phyloP scores from a whole-genome alignment of 2,329 filamentous ascomycete species.

The Arthroderma uncinatum region DNA sequence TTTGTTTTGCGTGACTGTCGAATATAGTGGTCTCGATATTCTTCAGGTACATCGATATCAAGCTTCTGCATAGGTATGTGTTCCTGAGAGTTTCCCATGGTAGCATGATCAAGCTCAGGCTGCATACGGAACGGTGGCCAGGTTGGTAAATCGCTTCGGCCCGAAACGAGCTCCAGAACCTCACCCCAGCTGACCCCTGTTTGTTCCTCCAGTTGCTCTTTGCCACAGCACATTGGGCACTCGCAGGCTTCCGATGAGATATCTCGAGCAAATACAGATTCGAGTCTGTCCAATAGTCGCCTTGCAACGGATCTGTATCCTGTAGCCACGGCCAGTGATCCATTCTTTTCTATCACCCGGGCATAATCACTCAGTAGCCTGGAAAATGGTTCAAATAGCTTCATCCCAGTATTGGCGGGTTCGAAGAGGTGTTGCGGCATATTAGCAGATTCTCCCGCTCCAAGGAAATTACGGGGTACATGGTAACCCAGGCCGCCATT shows the following conservation, averaged over 20 bases:
- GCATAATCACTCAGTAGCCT: conserved; percentile 77
- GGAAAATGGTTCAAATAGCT: conserved; percentile 72
- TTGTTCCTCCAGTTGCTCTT: conserved; percentile 46
- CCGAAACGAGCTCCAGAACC: conserved; percentile 83
- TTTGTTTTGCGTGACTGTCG: conserved; percentile 87
- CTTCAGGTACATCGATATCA: conserved; percentile 86
- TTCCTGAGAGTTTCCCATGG: conserved; percentile 41
- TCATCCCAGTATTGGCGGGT: conserved; percentile 55
- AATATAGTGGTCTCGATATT: conserved; percentile 85
- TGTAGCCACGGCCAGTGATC: conserved; percentile 87
- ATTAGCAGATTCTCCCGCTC: conserved; percentile 43
- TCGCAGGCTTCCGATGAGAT: conserved; percentile 75
- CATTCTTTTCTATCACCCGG: conserved; percentile 67
- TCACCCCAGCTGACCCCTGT: conserved; percentile 84
- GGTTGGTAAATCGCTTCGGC: conserved; percentile 67
- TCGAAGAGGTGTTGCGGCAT: conserved; percentile 48
- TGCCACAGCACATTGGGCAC: conserved; percentile 70
- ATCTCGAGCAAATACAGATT: conserved; percentile 88
- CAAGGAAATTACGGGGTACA: conserved; percentile 61
- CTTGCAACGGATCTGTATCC: conserved; percentile 92
- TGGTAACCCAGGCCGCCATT: conserved; percentile 68
- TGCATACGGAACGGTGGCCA: conserved; percentile 82
- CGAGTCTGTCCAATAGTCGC: conserved; percentile 74
- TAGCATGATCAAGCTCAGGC: conserved; percentile 45
- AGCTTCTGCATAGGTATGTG: conserved; percentile 61